phyloP scores from a whole-genome alignment of 2,329 filamentous ascomycete genomes.

The Aspergillus persii region DNA sequence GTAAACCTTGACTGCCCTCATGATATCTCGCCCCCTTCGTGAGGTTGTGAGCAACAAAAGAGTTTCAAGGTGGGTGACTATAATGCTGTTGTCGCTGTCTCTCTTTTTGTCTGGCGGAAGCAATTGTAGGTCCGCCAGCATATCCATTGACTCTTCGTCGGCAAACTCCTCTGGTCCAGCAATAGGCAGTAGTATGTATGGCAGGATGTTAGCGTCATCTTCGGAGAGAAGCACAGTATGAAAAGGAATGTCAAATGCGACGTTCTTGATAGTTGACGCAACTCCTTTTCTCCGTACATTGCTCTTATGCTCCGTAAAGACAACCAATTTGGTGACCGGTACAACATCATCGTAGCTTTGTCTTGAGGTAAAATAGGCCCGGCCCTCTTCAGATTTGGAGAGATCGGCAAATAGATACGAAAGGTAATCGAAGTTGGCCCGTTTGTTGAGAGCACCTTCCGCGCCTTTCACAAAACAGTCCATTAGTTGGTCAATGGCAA shows the following conservation, averaged over 20 bases:
- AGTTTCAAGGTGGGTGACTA: constrained; percentile 87
- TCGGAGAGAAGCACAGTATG: constrained; percentile 71
- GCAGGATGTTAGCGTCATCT: constrained; percentile 74
- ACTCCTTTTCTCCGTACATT: constrained; percentile 85
- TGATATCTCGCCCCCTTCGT: constrained; percentile 66
- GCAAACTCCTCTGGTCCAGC: constrained; percentile 85
- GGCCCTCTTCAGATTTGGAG: constrained; percentile 73
- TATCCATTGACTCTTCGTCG: constrained; percentile 78
- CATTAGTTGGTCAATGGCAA: constrained; percentile 83
- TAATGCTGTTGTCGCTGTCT: constrained; percentile 71
- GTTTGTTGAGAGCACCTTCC: constrained; percentile 75
- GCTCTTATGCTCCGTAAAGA: constrained; percentile 89
- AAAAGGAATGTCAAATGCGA: constrained; percentile 74
- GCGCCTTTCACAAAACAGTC: constrained; percentile 95
- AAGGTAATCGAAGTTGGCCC: constrained; percentile 87
- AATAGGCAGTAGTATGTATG: constrained; percentile 84
- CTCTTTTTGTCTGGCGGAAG: constrained; percentile 85
- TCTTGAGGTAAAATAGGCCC: constrained; percentile 69
- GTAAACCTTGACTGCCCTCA: constrained; percentile 80
- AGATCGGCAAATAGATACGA: constrained; percentile 93
- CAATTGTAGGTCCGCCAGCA: constrained; percentile 88
- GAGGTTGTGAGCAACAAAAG: constrained; percentile 79
- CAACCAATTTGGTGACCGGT: constrained; percentile 87
- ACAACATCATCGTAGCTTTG: constrained; percentile 78
- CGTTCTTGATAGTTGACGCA: constrained; percentile 93